phyloP scores from a whole-genome alignment of 2,329 filamentous ascomycete species.

The Tympanopsis confertula region DNA sequence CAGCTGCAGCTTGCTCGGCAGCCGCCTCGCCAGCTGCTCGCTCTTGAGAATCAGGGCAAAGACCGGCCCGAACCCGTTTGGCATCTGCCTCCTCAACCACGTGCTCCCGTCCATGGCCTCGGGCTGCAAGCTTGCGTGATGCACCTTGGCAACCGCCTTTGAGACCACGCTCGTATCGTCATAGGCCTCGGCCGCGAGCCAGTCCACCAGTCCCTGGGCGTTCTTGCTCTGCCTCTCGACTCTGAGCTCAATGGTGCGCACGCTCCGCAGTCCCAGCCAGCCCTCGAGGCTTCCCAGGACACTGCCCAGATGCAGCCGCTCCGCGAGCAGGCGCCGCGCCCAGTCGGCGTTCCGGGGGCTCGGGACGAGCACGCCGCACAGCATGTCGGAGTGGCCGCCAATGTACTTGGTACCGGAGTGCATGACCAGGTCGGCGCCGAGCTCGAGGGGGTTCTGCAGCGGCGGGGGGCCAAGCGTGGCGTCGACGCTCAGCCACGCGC shows the following conservation, averaged over 20 bases:
- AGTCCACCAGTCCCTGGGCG: slow-evolving; percentile 58
- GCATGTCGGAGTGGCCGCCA: slow-evolving; percentile 85
- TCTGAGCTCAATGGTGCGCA: slow-evolving; percentile 76
- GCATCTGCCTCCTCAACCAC: slow-evolving; percentile 85
- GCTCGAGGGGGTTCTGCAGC: slow-evolving; percentile 71
- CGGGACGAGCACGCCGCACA: slow-evolving; percentile 73
- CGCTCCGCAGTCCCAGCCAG: slow-evolving; percentile 79
- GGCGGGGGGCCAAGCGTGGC: slow-evolving; percentile 87
- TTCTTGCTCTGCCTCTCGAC: slow-evolving; percentile 67
- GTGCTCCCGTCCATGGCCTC: slow-evolving; percentile 41
- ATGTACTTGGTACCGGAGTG: slow-evolving; percentile 94
- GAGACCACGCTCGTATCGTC: slow-evolving; percentile 28
- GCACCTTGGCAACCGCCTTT: slow-evolving; percentile 45
- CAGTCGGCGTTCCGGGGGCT: slow-evolving; percentile 39
- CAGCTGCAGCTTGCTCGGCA: slow-evolving; percentile 69
- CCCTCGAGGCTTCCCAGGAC: slow-evolving; percentile 85
- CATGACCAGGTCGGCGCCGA: slow-evolving; percentile 78
- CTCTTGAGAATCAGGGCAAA: slow-evolving; percentile 63
- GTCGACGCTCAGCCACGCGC: slow-evolving; percentile 73
- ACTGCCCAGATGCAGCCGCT: slow-evolving; percentile 67
- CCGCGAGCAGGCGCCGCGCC: slow-evolving; percentile 47
- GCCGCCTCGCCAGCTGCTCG: slow-evolving; percentile 44
- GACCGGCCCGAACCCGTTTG: slow-evolving; percentile 77
- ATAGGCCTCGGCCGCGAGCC: slow-evolving; percentile 37
- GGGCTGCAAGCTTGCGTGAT: slow-evolving; percentile 71